Evolutionary conservation across 345 rosid species (phyloP), one percentile per base, ranked within the genome.

Genomic region (Gossypium australe): DNA sequence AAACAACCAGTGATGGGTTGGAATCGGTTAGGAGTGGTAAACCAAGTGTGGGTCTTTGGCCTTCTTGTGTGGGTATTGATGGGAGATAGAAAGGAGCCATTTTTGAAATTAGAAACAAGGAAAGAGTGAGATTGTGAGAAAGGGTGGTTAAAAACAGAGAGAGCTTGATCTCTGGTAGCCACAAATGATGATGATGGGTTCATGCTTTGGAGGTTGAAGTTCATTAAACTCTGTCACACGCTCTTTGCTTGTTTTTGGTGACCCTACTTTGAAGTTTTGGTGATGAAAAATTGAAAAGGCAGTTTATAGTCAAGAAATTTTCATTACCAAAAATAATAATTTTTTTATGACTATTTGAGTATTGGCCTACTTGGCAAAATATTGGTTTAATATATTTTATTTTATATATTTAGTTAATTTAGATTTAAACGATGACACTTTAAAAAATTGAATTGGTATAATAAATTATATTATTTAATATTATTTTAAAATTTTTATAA

Each of bases 1-100:
- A 76, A 74, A 78, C 62, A 72, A 22, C 75, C 67, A 17, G 24
- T 52, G 38, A 52, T 41, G 58, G 74, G 22, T 55, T 57, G 58
- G 61, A 67, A 4, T 58, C 69, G 56, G 60, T 51, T 73, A 16
- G 68, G 17, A 52, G 56, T 3, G 8, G 75, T 38, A 5, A 45
- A 52, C 12, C 16, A 6, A 24, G 65, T 18, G 43, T 65, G 59
- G 9, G 71, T 41, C 47, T 48, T 73, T 29, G 75, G 24, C n/a
- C 48, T 75, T 11, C 68, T 41, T 13, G 43, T 29, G 1, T 27
- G 66, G 29, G 64, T 25, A 52, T 64, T 77, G 60, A 16, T 44
- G 58, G 72, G 67, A 52, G 41, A 5, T 14, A 10, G 4, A 55
- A 34, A n/a, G 14, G 63, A 61, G 4, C 34, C 76, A 25, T 45